Conservation (phyloP, 2,329 filamentous ascomycete genomes). For the Calonectria hawksworthii region DNA sequence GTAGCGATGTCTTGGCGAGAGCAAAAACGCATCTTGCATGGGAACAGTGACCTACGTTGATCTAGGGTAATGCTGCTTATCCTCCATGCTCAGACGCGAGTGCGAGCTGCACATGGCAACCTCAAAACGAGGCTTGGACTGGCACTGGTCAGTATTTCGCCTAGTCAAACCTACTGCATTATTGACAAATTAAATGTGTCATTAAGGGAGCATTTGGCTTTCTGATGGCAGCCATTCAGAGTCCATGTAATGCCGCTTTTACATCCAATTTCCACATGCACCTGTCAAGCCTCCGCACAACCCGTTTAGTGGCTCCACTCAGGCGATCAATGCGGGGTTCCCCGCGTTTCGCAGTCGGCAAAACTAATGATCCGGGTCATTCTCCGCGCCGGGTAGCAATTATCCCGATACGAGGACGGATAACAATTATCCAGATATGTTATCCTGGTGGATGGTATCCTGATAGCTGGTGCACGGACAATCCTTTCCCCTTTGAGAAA, state of each 20-base stretch:
- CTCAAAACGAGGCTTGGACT: not conserved
- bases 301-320: not conserved
- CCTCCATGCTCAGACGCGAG: not conserved
- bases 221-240: not conserved
- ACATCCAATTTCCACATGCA: not conserved
- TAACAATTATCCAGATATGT: constrained; percentile 24
- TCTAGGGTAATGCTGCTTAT: not conserved
- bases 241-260: not conserved
- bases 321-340: constrained; percentile 6
- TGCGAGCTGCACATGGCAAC: not conserved
- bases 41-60: not conserved
- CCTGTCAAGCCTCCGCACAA: not conserved
- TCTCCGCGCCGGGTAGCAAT: constrained; percentile 6
- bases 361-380: not conserved
- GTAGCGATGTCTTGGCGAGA: not conserved
- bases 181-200: not conserved
- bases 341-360: not conserved
- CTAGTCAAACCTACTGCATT: not conserved
- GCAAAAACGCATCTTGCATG: not conserved
- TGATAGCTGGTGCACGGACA: not conserved
- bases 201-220: not conserved
- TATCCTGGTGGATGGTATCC: constrained; percentile 18
- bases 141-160: not conserved
- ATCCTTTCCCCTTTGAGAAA: not conserved
- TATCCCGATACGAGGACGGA: constrained; percentile 11